Conservation (phyloP, 148 eudicot species). For the Simmondsia chinensis region DNA sequence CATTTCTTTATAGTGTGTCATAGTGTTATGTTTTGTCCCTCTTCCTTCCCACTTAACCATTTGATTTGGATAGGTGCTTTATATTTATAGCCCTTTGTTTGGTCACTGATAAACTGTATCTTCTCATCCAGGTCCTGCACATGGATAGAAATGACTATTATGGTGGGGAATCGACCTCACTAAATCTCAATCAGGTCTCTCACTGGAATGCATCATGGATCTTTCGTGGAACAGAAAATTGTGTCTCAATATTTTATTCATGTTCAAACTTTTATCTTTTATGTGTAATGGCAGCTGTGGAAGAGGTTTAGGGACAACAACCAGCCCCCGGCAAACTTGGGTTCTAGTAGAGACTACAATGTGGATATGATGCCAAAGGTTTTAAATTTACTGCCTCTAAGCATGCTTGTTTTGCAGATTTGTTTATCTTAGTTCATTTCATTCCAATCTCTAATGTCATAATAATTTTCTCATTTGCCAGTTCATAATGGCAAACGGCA, state of each 20-base stretch:
- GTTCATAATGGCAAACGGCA: conserved; percentile 98
- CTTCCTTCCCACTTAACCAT: too few relatives aligned
- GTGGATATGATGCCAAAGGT: conserved; percentile 99
- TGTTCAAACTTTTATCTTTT: background rate
- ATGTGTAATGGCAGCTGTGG: conserved; percentile 57
- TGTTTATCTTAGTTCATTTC: background rate
- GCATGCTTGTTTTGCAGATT: background rate
- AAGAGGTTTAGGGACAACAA: conserved; percentile 80
- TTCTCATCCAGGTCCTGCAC: conserved; percentile 64
- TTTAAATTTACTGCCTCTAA: background rate
- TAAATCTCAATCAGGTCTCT: conserved; percentile 79
- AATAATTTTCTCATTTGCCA: conserved; percentile 8
- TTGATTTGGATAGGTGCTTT: too few relatives aligned
- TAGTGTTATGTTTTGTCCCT: background rate
- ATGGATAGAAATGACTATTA: conserved; percentile 99
- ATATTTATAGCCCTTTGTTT: background rate
- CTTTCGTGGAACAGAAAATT: background rate
- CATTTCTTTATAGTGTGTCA: background rate
- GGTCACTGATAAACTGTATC: conserved; percentile 3
- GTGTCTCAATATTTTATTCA: background rate
- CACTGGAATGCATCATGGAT: background rate
- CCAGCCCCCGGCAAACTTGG: conserved; percentile 72
- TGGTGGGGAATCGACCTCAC: conserved; percentile 97
- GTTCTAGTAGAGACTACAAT: conserved; percentile 83
- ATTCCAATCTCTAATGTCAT: background rate